phyloP scores from a whole-genome alignment of 2,329 filamentous ascomycete genomes.

The Akanthomyces uredinophilus region DNA sequence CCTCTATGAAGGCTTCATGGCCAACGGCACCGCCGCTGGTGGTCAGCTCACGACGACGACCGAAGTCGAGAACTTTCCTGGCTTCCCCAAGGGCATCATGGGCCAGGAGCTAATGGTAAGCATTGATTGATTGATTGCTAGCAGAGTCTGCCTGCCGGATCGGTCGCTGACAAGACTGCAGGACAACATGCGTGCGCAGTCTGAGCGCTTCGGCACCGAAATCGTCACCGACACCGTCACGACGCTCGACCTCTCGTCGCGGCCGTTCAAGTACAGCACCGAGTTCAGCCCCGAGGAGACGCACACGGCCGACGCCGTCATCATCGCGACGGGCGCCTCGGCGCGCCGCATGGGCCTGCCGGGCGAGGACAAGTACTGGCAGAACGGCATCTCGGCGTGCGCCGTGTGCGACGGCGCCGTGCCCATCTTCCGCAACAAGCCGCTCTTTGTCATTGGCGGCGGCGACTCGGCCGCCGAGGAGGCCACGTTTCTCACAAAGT shows the following conservation, averaged over 20 bases:
- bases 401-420: conserved; percentile 96
- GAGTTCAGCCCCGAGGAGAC: conserved; percentile 80
- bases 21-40: conserved; percentile 91
- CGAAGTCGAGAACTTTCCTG: conserved; percentile 97
- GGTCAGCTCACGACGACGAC: conserved; percentile 98
- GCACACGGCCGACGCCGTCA: conserved; percentile 86
- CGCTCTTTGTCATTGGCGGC: conserved; percentile 89
- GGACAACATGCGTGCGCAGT: conserved; percentile 91
- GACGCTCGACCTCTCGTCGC: conserved; percentile 74
- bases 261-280: conserved; percentile 90
- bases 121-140: not conserved
- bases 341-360: conserved; percentile 75
- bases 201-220: conserved; percentile 83
- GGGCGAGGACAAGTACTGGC: conserved; percentile 96
- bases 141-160: too few species aligned
- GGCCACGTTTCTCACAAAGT: conserved; percentile 96
- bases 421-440: conserved; percentile 96
- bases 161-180: conserved; percentile 23
- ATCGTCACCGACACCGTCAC: conserved; percentile 91
- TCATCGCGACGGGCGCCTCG: conserved; percentile 93
- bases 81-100: conserved; percentile 85
- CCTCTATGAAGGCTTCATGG: conserved; percentile 96
- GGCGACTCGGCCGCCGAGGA: conserved; percentile 97
- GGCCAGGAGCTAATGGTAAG: conserved; percentile 79
- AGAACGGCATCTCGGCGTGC: conserved; percentile 92